Conservation (phyloP, 768 basidiomycete genomes). For the Amanita pallidorosea region DNA sequence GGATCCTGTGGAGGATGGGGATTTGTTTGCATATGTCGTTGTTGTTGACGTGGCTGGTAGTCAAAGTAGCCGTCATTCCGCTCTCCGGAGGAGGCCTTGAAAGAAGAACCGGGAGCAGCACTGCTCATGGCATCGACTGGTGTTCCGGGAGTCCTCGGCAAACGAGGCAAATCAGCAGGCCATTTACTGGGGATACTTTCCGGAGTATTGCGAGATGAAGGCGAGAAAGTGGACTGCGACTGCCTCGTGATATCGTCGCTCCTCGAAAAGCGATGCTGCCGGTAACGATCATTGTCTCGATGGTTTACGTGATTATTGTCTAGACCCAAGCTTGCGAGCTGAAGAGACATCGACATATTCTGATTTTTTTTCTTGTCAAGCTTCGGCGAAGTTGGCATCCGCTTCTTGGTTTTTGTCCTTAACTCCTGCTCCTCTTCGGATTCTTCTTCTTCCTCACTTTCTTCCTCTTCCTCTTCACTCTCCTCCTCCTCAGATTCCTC, state of each 20-base stretch:
- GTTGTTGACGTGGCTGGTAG: conserved; percentile 5
- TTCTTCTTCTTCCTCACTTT: not conserved
- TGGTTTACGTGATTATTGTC: not conserved
- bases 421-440: not conserved
- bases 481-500: conserved; percentile 1
- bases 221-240: not conserved
- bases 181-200: conserved; percentile 7
- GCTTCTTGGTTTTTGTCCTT: conserved; percentile 2
- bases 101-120: not conserved
- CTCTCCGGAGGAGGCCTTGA: not conserved
- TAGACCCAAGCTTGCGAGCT: not conserved
- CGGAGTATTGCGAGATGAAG: conserved; percentile 2
- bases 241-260: conserved; percentile 5
- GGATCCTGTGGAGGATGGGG: not conserved
- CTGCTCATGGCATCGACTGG: conserved; percentile 9
- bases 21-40: not conserved
- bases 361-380: conserved; percentile 1
- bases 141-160: conserved; percentile 21
- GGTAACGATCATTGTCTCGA: not conserved
- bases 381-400: not conserved
- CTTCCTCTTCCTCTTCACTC: not conserved
- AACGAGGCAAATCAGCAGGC: conserved; percentile 19
- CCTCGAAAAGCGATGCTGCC: conserved; percentile 5
- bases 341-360: conserved; percentile 3
- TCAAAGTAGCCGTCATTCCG: conserved; percentile 5